Percentiles rank a stretch among this genome's conserved stretches.
Conservation (phyloP, 768 basidiomycete genomes). For the Tricholoma terreum region DNA sequence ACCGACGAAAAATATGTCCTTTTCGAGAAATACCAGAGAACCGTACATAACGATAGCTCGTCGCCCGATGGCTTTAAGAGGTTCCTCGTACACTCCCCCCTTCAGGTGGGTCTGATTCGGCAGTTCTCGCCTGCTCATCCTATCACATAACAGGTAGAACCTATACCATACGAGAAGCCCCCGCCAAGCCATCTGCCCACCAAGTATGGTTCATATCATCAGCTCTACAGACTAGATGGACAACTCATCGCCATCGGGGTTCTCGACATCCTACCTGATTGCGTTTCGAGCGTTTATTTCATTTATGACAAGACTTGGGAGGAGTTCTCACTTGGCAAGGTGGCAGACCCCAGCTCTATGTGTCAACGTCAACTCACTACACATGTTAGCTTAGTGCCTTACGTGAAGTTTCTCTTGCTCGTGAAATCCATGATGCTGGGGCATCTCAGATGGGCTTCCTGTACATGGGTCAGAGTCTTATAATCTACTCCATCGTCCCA, state of each 20-base stretch:
- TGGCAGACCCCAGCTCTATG: conserved; percentile 20
- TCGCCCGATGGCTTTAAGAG: conserved; percentile 52
- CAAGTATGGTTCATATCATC: conserved; percentile 93
- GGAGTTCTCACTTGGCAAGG: conserved; percentile 75
- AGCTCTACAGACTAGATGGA: conserved; percentile 80
- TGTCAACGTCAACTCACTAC: neutral
- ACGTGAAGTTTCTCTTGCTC: conserved; percentile 71
- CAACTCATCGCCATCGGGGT: conserved; percentile 83
- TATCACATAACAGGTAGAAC: conserved; percentile 41
- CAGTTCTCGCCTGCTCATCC: neutral
- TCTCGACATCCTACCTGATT: conserved; percentile 83
- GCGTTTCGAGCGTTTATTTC: conserved; percentile 85
- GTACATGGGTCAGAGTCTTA: conserved; percentile 73
- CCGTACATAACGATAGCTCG: conserved; percentile 66
- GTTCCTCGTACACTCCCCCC: conserved; percentile 80
- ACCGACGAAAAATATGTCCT: conserved; percentile 80
- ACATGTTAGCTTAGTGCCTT: conserved; percentile 73
- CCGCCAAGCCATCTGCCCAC: conserved; percentile 60
- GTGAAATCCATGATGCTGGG: conserved; percentile 74
- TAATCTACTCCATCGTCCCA: neutral
- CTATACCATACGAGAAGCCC: conserved; percentile 53
- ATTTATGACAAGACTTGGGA: conserved; percentile 78
- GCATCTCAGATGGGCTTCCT: conserved; percentile 57
- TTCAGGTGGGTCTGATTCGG: conserved; percentile 48
- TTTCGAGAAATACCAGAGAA: conserved; percentile 71